Base-by-base conservation (phyloP, 129 eudicot genomes). In the Helichrysum umbraculigerum region DNA sequence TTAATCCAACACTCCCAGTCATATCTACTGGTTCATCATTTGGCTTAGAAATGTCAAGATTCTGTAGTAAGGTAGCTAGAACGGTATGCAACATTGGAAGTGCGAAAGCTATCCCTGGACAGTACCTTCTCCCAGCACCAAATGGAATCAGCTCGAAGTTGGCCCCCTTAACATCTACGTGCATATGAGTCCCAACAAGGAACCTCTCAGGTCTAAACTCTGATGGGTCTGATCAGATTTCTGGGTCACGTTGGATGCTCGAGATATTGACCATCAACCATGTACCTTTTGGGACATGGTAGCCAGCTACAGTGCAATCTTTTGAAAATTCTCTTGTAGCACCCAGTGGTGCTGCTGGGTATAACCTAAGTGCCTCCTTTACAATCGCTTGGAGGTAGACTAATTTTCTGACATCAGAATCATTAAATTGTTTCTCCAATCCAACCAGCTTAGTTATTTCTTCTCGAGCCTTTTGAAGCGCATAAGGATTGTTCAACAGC, bases 121-220 rank as follows among this genome's bases (percentile, higher is more conserved):
- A 66, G 14, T 66, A 14, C 71, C 71, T 33, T 66, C 71, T 66
- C 16, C 71, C 71, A 35, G 51, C 71, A 17, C 71, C 71, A 39
- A 66, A 66, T 4, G 71, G 71, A 52, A 66, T 66, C 71, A 66
- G 37, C 71, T 66, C 71, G n/a, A 35, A 33, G 47, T 35, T 66
- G 19, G 52, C 37, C 7, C 71, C 71, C 9, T 30, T 35, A 66
- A 66, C 44, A 35, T 66, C 71, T 6, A 66, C 51, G n/a, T 34
- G 47, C 51, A n/a, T 35, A 66, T 66, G 71, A n/a, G 51, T 35
- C 71, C 10, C 51, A 35, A 29, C 9, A 66, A 66, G 51, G 28
- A 66, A 66, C 71, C 71, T 66, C 71, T 66, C 71, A 28, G 71
- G 71, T 20, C 52, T 66, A 66, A 66, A 66, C 16, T 34, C 25